These are phyloP conservation scores for Beta macrorhiza DNA, from an alignment of 179 eudicot genomes.

Conservation along the genomic window DNA sequence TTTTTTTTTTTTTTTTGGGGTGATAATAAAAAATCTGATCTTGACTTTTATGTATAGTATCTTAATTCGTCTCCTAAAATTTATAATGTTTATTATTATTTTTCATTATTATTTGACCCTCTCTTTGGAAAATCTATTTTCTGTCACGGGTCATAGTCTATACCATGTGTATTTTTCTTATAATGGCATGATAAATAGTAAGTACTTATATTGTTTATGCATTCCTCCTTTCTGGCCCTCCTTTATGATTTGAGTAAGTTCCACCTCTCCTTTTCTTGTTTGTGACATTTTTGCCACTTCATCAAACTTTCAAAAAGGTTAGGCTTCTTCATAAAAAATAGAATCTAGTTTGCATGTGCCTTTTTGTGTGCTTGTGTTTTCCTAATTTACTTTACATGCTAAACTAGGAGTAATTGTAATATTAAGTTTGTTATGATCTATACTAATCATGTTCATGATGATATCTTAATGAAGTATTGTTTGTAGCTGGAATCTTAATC, in stretches of 20 bases:
- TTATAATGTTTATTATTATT: too few relatives aligned
- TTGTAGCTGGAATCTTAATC: too few relatives aligned
- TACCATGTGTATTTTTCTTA: slow-evolving; percentile 4
- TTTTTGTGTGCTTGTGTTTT: neutral
- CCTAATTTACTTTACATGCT: neutral
- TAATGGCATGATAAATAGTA: slow-evolving; percentile 16
- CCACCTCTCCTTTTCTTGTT: neutral
- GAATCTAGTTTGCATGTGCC: slow-evolving; percentile 23
- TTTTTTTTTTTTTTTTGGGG: neutral
- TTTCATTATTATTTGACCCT: neutral
- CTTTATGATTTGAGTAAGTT: neutral
- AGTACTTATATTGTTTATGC: neutral
- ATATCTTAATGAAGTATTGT: too few relatives aligned
- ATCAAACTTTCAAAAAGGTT: neutral
- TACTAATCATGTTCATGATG: neutral
- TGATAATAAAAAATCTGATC: neutral
- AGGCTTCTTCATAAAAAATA: slow-evolving; percentile 3
- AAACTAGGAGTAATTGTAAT: neutral
- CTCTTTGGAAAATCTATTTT: slow-evolving; percentile 16
- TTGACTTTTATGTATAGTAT: neutral
- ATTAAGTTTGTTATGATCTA: neutral
- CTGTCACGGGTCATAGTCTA: slow-evolving; percentile 28
- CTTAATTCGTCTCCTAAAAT: neutral
- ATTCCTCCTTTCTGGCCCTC: neutral
- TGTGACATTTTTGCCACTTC: slow-evolving; percentile 1